These are phyloP conservation scores for Linnemannia elongata DNA, from an alignment of 192 early-diverging fungal species.

Conservation along the genomic window DNA sequence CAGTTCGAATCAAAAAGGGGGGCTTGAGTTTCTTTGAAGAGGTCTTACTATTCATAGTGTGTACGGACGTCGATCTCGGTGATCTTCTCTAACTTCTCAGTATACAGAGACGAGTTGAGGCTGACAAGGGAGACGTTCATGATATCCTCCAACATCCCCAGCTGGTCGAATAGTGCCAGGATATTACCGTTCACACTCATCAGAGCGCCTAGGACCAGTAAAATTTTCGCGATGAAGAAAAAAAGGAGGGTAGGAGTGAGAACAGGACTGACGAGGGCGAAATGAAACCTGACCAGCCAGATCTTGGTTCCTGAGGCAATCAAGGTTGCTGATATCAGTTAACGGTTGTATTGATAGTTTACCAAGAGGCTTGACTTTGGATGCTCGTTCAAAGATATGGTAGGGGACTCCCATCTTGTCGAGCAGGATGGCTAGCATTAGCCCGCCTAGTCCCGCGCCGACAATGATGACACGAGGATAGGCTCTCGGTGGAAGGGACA, in stretches of 20 bases:
- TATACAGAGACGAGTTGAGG: not conserved
- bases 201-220: slow-evolving; percentile 4
- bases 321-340: not conserved
- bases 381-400: slow-evolving; percentile 19
- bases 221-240: not conserved
- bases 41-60: slow-evolving; percentile 4
- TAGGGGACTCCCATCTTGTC: slow-evolving; percentile 18
- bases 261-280: not conserved
- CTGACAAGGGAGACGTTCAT: slow-evolving; percentile 11
- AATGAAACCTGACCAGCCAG: not conserved
- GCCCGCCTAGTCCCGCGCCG: slow-evolving; percentile 19
- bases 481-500: not conserved
- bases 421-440: slow-evolving; percentile 23
- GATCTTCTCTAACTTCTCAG: slow-evolving; percentile 21
- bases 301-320: not conserved
- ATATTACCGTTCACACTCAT: slow-evolving; percentile 31
- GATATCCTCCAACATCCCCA: slow-evolving; percentile 22
- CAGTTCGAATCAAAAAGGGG: not conserved
- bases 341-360: not conserved
- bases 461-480: slow-evolving; percentile 21
- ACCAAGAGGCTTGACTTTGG: slow-evolving; percentile 14
- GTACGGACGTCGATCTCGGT: not conserved
- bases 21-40: not conserved
- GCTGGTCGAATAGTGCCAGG: slow-evolving; percentile 34
- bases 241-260: not conserved